phyloP scores from a whole-genome alignment of 2,329 filamentous ascomycete species.

The Aspergillus calidoustus region DNA sequence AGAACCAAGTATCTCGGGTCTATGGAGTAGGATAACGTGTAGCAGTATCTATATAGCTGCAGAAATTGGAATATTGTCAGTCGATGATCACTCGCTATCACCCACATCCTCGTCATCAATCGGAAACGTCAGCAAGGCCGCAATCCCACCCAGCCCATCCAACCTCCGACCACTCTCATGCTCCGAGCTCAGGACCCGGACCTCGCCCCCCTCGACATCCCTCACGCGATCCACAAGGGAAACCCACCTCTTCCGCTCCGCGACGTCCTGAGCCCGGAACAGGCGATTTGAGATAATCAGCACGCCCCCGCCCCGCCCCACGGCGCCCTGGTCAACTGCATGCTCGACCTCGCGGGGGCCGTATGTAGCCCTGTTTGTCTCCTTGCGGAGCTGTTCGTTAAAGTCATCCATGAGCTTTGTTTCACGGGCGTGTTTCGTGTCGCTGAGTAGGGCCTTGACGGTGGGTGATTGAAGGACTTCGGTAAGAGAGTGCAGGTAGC shows the following conservation, averaged over 20 bases:
- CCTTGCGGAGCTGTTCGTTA: constrained; percentile 74
- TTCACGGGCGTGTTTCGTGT: constrained; percentile 87
- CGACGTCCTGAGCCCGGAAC: constrained; percentile 81
- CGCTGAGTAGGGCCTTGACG: constrained; percentile 75
- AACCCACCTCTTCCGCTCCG: constrained; percentile 79
- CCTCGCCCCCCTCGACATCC: constrained; percentile 79
- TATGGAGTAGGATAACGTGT: neutral
- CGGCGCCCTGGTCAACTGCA: constrained; percentile 84
- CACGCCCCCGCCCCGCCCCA: constrained; percentile 82
- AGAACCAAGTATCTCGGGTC: neutral
- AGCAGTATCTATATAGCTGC: neutral
- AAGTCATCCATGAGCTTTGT: constrained; percentile 85
- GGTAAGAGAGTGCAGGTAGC: constrained; percentile 83
- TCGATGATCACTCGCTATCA: constrained; percentile 24
- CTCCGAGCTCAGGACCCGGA: constrained; percentile 85
- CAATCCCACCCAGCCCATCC: constrained; percentile 82
- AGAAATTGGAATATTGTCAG: neutral
- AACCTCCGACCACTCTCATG: constrained; percentile 91
- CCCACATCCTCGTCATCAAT: constrained; percentile 72
- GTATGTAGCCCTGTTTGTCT: constrained; percentile 91
- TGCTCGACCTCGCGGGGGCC: constrained; percentile 79
- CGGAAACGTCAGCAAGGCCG: constrained; percentile 88
- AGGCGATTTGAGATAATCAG: constrained; percentile 85
- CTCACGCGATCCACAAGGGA: constrained; percentile 85
- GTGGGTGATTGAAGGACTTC: constrained; percentile 84